phyloP scores from a whole-genome alignment of 2,329 filamentous ascomycete genomes.

The Zalaria sp. region DNA sequence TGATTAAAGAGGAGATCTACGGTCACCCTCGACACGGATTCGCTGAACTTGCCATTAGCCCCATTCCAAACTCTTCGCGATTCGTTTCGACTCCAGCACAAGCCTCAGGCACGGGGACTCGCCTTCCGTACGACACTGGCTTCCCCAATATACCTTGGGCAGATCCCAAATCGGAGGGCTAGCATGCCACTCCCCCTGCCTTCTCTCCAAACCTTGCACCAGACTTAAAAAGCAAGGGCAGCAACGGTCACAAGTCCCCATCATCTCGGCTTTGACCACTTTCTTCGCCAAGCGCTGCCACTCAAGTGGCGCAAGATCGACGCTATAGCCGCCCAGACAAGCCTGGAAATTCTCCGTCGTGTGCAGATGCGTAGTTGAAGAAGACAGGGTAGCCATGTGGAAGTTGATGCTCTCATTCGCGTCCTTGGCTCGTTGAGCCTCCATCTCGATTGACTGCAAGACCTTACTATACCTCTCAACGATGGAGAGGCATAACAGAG shows the following conservation, averaged over 20 bases:
- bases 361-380: constrained; percentile 25
- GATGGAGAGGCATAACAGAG: constrained; percentile 26
- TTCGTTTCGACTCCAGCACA: constrained; percentile 16
- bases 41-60: constrained; percentile 7
- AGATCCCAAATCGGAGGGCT: constrained; percentile 2
- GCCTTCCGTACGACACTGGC: constrained; percentile 6
- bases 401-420: constrained; percentile 24
- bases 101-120: constrained; percentile 19
- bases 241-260: constrained; percentile 17
- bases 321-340: constrained; percentile 29
- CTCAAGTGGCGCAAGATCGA: constrained; percentile 28
- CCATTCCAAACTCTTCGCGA: constrained; percentile 10
- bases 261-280: constrained; percentile 29
- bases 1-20: no score
- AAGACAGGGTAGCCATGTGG: constrained; percentile 28
- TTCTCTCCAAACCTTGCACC: constrained; percentile 23
- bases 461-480: constrained; percentile 27
- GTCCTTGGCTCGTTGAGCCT: constrained; percentile 19
- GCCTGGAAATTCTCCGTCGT: constrained; percentile 16
- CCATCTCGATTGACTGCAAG: constrained; percentile 24
- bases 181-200: constrained; percentile 29
- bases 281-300: constrained; percentile 30
- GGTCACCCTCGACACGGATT: no score
- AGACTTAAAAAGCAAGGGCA: constrained; percentile 21
- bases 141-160: not conserved